phyloP scores from a whole-genome alignment of 106 monocot genomes.

The Gastrodia elata region DNA sequence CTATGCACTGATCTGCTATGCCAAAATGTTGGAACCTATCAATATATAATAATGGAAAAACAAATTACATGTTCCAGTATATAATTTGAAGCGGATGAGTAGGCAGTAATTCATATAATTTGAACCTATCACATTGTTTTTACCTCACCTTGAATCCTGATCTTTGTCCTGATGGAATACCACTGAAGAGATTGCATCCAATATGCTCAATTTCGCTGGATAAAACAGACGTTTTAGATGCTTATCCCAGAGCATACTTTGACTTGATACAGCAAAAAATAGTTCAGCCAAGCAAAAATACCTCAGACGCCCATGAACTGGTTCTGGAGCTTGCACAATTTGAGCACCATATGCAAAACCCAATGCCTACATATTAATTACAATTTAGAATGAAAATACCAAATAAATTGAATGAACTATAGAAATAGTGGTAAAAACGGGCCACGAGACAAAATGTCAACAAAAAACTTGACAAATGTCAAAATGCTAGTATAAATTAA shows the following conservation, averaged over 20 bases:
- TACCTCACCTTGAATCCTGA: slow-evolving; percentile 86
- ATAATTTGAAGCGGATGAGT: background rate
- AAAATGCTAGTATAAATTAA: too few species aligned
- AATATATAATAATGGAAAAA: background rate
- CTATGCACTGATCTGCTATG: background rate
- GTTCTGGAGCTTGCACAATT: slow-evolving; percentile 85
- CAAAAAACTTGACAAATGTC: too few species aligned
- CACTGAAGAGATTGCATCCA: slow-evolving; percentile 52
- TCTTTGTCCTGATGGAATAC: slow-evolving; percentile 80
- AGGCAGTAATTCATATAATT: background rate
- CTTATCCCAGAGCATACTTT: background rate
- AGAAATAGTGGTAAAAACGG: too few species aligned
- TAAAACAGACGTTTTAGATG: background rate
- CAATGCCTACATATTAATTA: slow-evolving; percentile 43
- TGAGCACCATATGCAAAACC: slow-evolving; percentile 84
- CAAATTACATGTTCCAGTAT: background rate
- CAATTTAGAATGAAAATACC: background rate
- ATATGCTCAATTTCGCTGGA: slow-evolving; percentile 86
- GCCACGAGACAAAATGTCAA: too few species aligned
- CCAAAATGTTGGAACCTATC: background rate
- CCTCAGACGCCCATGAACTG: slow-evolving; percentile 94
- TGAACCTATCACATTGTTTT: background rate
- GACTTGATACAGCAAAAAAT: background rate
- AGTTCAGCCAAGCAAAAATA: slow-evolving; percentile 10
- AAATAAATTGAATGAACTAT: too few species aligned